Evolutionary conservation across 2,329 filamentous ascomycete genomes (phyloP), one percentile per base, ranked within the genome.

Genomic region (Pezicula carpinea): DNA sequence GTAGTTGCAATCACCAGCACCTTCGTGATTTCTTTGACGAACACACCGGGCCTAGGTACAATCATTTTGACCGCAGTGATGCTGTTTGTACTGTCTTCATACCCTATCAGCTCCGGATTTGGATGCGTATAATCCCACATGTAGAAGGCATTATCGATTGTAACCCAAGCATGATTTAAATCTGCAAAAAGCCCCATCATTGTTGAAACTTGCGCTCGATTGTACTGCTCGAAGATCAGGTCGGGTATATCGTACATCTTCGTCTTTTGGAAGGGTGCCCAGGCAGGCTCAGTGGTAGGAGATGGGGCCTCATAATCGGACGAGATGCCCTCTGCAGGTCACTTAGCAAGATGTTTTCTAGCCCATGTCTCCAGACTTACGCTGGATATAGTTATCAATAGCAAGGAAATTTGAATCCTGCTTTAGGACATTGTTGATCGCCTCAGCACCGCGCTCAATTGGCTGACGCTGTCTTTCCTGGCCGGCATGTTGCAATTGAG

Each of bases 61-160:
- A 95, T 86, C 39, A 99, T 78, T 57, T 89, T 90, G 36, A 99
- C 87, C n/a, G 88, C 83, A 35, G 89, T 90, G 59, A 99, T 97
- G 55, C 83, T 89, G 64, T 95, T 83, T 6, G 83, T 76, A 66
- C 92, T 87, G 57, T 96, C 90, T 64, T 97, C 92, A 61, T 88
- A 96, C 15, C 92, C 92, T 55, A 96, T 86, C 35, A 96, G 75
- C 64, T 96, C 88, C 5, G 92, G 89, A 57, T 92, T 89, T n/a
- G 88, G 83, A 64, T 89, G 80, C 6, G 90, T 96, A 66, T 96
- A 99, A 68, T 99, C 92, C 95, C 95, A 99, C 14, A 99, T 76
- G 64, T 96, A 99, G 38, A 99, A 75, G 52, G 89, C 88, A 69
- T 95, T 96, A 70, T 99, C 93, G 64, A 99, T 93, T 19, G 88